Percentiles rank a stretch among this genome's conserved stretches.
phyloP scores from a whole-genome alignment of 1,284 basidiomycete genomes.

The Austroboletus novae-zelandiae region DNA sequence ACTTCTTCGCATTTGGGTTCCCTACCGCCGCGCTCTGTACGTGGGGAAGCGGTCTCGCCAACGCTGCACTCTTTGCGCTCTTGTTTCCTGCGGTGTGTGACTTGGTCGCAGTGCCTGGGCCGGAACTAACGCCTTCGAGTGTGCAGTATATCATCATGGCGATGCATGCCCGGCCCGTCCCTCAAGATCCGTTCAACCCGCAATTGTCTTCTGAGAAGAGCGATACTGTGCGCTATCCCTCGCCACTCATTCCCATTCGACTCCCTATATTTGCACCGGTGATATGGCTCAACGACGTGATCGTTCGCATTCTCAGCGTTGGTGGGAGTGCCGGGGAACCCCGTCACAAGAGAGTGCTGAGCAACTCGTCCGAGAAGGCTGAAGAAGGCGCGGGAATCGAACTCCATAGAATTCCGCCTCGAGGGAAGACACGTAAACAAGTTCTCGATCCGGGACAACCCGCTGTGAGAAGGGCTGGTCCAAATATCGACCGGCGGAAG shows the following conservation, averaged over 20 bases:
- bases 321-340: conserved; percentile 38
- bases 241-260: conserved; percentile 75
- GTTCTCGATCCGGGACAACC: conserved; percentile 4
- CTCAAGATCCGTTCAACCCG: conserved; percentile 70
- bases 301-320: conserved; percentile 62
- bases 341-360: conserved; percentile 32
- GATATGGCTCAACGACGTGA: conserved; percentile 69
- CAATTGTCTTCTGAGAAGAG: conserved; percentile 35
- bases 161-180: conserved; percentile 65
- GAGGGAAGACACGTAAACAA: conserved; percentile 11
- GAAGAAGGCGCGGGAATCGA: conserved; percentile 49
- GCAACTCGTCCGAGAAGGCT: conserved; percentile 48
- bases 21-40: conserved; percentile 67
- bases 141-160: conserved; percentile 77
- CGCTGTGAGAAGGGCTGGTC: conserved; percentile 21
- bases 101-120: conserved; percentile 5
- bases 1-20: conserved; percentile 80
- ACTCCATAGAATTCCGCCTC: conserved; percentile 14
- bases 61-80: conserved; percentile 74
- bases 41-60: conserved; percentile 69
- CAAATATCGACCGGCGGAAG: conserved; percentile 38
- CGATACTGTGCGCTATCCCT: conserved; percentile 54
- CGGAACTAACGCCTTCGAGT: conserved; percentile 8
- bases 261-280: conserved; percentile 71
- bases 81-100: conserved; percentile 59